Base-by-base conservation (phyloP, 306 rosid genomes). In the Oemleria cerasiformis region DNA sequence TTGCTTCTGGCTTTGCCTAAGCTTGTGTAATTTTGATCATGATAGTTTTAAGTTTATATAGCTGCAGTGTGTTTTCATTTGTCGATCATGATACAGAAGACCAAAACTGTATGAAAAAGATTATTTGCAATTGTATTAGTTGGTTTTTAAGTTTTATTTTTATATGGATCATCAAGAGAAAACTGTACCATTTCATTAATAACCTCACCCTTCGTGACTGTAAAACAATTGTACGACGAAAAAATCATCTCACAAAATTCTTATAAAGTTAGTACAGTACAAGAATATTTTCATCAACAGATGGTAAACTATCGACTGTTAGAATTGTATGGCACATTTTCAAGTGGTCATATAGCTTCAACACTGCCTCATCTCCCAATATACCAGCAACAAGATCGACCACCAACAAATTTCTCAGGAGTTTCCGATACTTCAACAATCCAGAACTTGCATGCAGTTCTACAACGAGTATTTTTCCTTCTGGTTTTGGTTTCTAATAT, bases 361-460 rank as follows among this genome's bases (percentile, higher is more conserved):
- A 51, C 59, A 43, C 59, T 23, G 71, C 53, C 65, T 41, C 39
- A n/a, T 53, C 73, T 44, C 55, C 76, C 59, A 8, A 47, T 10
- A 50, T 59, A 65, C 50, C 61, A 36, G 36, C 14, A 66, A 58
- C 69, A 70, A 65, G 53, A 65, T 71, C 67, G 60, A 19, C 48
- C 13, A 51, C 48, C 19, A 44, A 55, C 43, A 51, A 42, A 21
- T 56, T 57, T n/a, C 68, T 45, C 49, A 68, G 41, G 63, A 54
- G 77, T 65, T 44, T 21, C 70, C 25, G 34, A 47, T 25, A 34
- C 11, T 57, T 70, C 58, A 42, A 66, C 56, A 55, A 50, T 53
- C 51, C 39, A 62, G 48, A 61, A 38, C 68, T 36, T 42, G 44
- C 57, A 45, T 1, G 47, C n/a, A 53, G 68, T 38, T 45, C 63